phyloP scores from a whole-genome alignment of 441 rosid species.

The Arabidopsis lyrata region DNA sequence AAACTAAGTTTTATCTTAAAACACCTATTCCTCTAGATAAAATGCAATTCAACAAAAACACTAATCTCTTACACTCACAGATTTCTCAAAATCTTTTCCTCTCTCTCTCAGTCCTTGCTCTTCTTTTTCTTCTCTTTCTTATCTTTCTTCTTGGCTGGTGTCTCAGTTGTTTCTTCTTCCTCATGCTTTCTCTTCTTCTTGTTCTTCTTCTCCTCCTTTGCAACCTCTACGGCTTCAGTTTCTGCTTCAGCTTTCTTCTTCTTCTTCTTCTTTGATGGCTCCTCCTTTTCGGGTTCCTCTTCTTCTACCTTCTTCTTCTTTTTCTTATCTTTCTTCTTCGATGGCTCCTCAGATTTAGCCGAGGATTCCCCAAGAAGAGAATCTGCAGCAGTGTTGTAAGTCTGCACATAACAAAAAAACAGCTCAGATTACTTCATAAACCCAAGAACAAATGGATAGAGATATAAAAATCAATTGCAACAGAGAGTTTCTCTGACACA shows the following conservation, averaged over 20 bases:
- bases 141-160: slow-evolving; percentile 59
- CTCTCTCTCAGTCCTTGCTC: slow-evolving; percentile 41
- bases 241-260: slow-evolving; percentile 38
- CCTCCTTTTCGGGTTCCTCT: slow-evolving; percentile 38
- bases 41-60: slow-evolving; percentile 11
- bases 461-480: neutral
- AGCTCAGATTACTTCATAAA: slow-evolving; percentile 1
- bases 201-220: slow-evolving; percentile 55
- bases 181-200: slow-evolving; percentile 73
- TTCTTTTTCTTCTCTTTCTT: slow-evolving; percentile 65
- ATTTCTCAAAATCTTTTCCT: slow-evolving; percentile 17
- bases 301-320: slow-evolving; percentile 61
- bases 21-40: slow-evolving; percentile 9
- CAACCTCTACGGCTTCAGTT: slow-evolving; percentile 40
- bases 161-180: slow-evolving; percentile 52
- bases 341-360: slow-evolving; percentile 36
- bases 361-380: slow-evolving; percentile 59
- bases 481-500: neutral
- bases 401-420: slow-evolving; percentile 48
- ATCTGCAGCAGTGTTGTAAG: slow-evolving; percentile 82
- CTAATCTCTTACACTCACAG: slow-evolving; percentile 16
- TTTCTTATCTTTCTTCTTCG: slow-evolving; percentile 48
- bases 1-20: neutral
- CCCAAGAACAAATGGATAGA: neutral
- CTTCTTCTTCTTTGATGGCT: slow-evolving; percentile 41